These are phyloP conservation scores for Plenodomus tracheiphilus DNA, from an alignment of 2,329 filamentous ascomycete species.

Conservation along the genomic window DNA sequence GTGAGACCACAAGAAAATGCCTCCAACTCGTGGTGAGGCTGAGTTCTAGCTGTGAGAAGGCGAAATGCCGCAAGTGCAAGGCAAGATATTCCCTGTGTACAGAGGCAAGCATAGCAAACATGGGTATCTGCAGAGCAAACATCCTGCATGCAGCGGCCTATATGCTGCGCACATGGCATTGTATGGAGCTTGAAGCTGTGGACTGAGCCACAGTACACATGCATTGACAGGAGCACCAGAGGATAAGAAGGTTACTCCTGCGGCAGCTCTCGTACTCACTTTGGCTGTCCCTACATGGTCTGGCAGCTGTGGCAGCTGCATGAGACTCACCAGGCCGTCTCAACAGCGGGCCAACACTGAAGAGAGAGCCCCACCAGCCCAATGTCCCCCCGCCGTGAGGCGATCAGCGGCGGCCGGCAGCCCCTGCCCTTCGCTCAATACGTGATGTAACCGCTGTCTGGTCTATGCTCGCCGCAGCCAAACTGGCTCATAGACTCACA, in stretches of 20 bases:
- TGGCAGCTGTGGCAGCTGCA: not conserved
- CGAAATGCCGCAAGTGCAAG: not conserved
- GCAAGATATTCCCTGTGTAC: not conserved
- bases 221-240: not conserved
- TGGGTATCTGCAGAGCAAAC: not conserved
- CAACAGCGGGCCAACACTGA: too few species aligned
- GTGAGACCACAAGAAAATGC: not conserved
- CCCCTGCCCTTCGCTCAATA: too few species aligned
- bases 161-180: not conserved
- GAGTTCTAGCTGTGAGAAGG: not conserved
- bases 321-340: too few species aligned
- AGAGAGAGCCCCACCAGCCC: too few species aligned
- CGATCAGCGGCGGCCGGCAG: too few species aligned
- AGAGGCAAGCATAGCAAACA: not conserved
- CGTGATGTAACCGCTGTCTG: too few species aligned
- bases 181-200: not conserved
- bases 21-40: not conserved
- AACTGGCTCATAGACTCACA: too few species aligned
- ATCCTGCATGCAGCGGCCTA: not conserved
- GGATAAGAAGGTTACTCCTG: not conserved
- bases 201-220: not conserved
- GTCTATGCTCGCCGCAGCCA: too few species aligned
- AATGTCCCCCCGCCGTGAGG: too few species aligned
- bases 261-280: not conserved
- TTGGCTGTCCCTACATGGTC: not conserved